These are phyloP conservation scores for Saposhnikovia divaricata DNA, from an alignment of 129 eudicot genomes.

Conservation along the genomic window DNA sequence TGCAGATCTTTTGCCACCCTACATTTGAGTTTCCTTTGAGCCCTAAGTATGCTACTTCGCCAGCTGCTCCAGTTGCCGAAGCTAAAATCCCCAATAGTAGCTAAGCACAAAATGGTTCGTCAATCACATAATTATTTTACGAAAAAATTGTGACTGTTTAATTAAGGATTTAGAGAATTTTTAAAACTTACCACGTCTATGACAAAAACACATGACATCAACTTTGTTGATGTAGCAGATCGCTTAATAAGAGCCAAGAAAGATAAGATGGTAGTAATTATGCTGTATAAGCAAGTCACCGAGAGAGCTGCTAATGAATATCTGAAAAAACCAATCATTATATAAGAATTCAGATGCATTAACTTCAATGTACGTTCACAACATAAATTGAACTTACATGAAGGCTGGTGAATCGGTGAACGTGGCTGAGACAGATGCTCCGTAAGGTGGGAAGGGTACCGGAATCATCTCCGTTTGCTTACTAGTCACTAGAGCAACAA, in stretches of 20 bases:
- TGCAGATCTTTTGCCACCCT: slow-evolving; percentile 14
- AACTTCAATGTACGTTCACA: neutral
- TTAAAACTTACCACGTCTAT: neutral
- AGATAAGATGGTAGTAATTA: neutral
- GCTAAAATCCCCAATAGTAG: slow-evolving; percentile 15
- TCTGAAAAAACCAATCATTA: neutral
- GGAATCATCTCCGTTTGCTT: neutral
- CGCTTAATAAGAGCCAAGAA: neutral
- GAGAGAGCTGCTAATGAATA: neutral
- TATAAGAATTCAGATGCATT: too few species aligned
- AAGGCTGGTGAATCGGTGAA: neutral
- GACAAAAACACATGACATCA: neutral
- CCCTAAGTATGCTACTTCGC: slow-evolving; percentile 17
- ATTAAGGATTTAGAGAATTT: neutral
- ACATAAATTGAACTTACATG: neutral
- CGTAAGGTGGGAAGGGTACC: neutral
- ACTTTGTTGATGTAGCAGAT: neutral
- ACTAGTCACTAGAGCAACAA: neutral
- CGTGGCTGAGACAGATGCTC: neutral
- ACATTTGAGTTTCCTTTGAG: slow-evolving; percentile 14
- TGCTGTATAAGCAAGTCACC: slow-evolving; percentile 7
- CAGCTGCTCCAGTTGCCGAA: slow-evolving; percentile 21
- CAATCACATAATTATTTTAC: neutral
- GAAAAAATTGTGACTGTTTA: neutral
- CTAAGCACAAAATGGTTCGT: neutral